These are phyloP conservation scores for Garcia nutans DNA, from an alignment of 345 rosid species.

Conservation along the genomic window DNA sequence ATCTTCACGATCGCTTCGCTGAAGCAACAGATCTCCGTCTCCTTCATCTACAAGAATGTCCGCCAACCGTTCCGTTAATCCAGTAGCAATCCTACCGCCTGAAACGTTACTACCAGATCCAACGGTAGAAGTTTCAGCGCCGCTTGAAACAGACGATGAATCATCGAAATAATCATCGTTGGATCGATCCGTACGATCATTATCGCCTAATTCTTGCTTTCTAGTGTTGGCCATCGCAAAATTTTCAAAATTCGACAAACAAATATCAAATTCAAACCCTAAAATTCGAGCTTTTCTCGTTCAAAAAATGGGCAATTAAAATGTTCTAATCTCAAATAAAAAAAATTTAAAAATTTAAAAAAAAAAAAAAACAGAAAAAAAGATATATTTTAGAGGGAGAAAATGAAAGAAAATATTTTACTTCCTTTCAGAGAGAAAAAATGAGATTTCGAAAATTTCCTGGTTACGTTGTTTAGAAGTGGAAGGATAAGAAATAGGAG, in stretches of 20 bases:
- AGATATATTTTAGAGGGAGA: neutral
- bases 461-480: neutral
- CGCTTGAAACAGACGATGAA: constrained; percentile 31
- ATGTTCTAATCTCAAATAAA: neutral
- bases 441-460: neutral
- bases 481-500: neutral
- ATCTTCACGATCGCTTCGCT: constrained; percentile 59
- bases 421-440: neutral
- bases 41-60: constrained; percentile 47
- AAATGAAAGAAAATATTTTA: too few relatives aligned
- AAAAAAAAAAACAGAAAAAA: neutral
- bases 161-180: constrained; percentile 41
- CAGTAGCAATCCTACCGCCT: constrained; percentile 32
- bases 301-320: neutral
- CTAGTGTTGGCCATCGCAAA: constrained; percentile 54
- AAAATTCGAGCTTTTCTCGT: neutral
- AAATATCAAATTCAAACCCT: constrained; percentile 17
- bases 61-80: constrained; percentile 59
- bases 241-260: constrained; percentile 4
- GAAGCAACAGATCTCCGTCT: constrained; percentile 67
- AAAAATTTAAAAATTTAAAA: neutral
- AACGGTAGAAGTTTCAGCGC: constrained; percentile 28
- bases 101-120: constrained; percentile 42
- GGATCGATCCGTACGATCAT: constrained; percentile 35
- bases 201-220: constrained; percentile 40